A percentile compares a stretch with the other conserved stretches of the same genome.
Conservation (phyloP, 2,329 filamentous ascomycete species). For the Aspergillus aculeatus region DNA sequence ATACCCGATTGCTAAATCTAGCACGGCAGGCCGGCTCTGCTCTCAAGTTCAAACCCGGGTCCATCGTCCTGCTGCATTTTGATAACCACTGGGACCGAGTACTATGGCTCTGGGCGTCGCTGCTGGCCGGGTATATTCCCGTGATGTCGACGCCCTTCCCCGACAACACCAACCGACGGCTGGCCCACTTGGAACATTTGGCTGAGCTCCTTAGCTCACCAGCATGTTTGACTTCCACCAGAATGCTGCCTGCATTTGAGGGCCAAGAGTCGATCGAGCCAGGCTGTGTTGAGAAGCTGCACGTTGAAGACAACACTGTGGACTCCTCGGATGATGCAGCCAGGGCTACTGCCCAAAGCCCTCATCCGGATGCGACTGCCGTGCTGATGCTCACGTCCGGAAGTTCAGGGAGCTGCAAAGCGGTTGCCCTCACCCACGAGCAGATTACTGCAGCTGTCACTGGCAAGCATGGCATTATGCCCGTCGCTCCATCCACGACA, state of each 20-base stretch:
- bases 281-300: not conserved
- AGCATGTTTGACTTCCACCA: conserved; percentile 8
- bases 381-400: conserved; percentile 56
- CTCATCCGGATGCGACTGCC: conserved; percentile 20
- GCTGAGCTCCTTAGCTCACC: conserved; percentile 11
- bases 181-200: conserved; percentile 32
- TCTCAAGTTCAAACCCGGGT: not conserved
- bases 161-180: conserved; percentile 26
- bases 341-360: not conserved
- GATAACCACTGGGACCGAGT: conserved; percentile 38
- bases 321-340: not conserved
- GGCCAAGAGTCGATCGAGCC: not conserved
- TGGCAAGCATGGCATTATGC: conserved; percentile 37
- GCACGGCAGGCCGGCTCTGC: not conserved
- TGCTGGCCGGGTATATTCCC: conserved; percentile 37
- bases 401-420: conserved; percentile 53
- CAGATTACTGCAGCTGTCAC: conserved; percentile 45
- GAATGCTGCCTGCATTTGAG: not conserved
- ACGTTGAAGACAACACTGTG: not conserved
- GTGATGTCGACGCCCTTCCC: conserved; percentile 36
- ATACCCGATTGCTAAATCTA: not conserved
- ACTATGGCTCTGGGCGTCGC: conserved; percentile 43
- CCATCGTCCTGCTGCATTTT: conserved; percentile 28
- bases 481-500: not conserved
- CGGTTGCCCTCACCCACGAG: conserved; percentile 45